phyloP scores from a whole-genome alignment of 148 eudicot genomes.

The Spergularia bocconei region DNA sequence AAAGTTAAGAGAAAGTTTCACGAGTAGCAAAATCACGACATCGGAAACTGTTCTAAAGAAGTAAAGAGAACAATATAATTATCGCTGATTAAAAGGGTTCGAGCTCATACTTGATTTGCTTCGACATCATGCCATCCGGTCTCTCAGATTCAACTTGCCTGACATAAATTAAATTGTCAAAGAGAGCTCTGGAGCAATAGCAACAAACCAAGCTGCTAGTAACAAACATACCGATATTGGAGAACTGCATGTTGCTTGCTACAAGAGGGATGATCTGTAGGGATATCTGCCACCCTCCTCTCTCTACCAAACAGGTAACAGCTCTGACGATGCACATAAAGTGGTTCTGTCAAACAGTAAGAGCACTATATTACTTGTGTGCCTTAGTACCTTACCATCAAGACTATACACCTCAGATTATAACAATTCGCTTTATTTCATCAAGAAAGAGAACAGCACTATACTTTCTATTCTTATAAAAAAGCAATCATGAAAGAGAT shows the following conservation, averaged over 20 bases:
- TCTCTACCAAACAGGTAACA: slow-evolving; percentile 96
- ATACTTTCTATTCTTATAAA: too few species aligned
- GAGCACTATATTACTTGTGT: slow-evolving; percentile 6
- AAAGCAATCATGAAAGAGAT: too few species aligned
- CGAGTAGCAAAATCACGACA: neutral
- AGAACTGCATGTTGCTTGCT: slow-evolving; percentile 98
- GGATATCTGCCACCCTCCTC: slow-evolving; percentile 92
- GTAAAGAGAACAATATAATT: neutral
- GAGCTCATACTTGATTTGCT: slow-evolving; percentile 56
- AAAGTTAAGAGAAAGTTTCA: slow-evolving; percentile 6
- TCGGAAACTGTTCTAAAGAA: neutral
- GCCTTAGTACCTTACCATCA: too few species aligned
- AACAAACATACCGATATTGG: slow-evolving; percentile 55
- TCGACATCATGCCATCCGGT: slow-evolving; percentile 74
- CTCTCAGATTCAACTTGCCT: slow-evolving; percentile 92
- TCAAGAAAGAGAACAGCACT: too few species aligned
- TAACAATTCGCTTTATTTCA: too few species aligned
- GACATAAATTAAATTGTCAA: slow-evolving; percentile 23
- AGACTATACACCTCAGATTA: too few species aligned
- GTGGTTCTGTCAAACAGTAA: slow-evolving; percentile 65
- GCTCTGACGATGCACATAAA: slow-evolving; percentile 91
- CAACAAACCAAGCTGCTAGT: neutral
- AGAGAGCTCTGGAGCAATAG: neutral
- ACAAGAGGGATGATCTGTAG: slow-evolving; percentile 92
- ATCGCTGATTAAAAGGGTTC: neutral